These are phyloP conservation scores for slime mould (Dictyostelium discoideum) DNA, from an alignment of 78 protist genomes.

Conservation along the genomic window DNA sequence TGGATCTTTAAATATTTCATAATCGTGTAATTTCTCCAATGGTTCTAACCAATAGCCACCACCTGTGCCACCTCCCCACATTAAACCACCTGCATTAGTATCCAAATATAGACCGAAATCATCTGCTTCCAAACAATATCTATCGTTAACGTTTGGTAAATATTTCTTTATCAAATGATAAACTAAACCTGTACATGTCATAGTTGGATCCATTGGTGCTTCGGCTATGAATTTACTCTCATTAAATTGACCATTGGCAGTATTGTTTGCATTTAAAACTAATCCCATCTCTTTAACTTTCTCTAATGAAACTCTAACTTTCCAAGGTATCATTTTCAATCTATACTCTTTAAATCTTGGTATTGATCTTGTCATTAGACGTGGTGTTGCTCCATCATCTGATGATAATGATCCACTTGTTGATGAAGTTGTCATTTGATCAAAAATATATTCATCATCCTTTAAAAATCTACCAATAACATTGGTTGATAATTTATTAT, in stretches of 20 bases:
- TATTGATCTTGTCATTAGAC: not conserved
- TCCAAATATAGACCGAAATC: conserved; percentile 69
- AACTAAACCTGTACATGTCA: conserved; percentile 71
- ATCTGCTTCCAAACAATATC: conserved; percentile 47
- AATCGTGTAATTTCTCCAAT: conserved; percentile 60
- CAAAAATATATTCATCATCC: conserved; percentile 64
- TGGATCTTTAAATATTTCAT: conserved; percentile 67
- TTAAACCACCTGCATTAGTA: not conserved
- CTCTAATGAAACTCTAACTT: conserved; percentile 31
- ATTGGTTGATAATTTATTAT: not conserved
- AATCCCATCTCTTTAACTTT: conserved; percentile 47
- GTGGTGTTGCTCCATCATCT: not conserved
- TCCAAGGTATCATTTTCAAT: conserved; percentile 75
- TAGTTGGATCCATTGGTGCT: conserved; percentile 79
- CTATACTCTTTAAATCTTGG: conserved; percentile 30
- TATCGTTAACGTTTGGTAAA: conserved; percentile 16
- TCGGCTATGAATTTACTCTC: conserved; percentile 3
- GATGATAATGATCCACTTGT: not conserved
- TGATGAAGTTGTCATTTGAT: not conserved
- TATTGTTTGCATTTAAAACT: not conserved
- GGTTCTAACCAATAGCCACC: conserved; percentile 73
- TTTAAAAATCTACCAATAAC: conserved; percentile 32
- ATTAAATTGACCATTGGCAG: not conserved
- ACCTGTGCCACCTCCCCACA: conserved; percentile 13
- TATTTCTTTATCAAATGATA: conserved; percentile 26